These are phyloP conservation scores for Jatropha podagrica DNA, from an alignment of 441 rosid species.

Conservation along the genomic window DNA sequence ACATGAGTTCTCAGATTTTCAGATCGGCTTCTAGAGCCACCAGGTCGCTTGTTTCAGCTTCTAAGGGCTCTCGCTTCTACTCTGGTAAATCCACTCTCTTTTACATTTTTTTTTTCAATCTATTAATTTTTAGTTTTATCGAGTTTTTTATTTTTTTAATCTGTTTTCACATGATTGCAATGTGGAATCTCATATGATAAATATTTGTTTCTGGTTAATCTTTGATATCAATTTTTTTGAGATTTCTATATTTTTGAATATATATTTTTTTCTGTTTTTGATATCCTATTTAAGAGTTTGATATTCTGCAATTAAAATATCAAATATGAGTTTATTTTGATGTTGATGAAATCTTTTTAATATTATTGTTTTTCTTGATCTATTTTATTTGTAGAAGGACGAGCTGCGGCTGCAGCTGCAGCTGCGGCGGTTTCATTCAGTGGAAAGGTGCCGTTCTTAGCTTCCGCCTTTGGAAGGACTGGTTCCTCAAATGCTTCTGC, in stretches of 20 bases:
- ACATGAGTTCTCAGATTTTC: conserved; percentile 70
- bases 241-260: not conserved
- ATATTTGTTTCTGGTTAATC: not conserved
- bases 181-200: not conserved
- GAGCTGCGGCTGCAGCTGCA: conserved; percentile 69
- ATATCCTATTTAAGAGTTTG: too few species aligned
- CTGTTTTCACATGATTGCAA: not conserved
- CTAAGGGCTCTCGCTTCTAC: conserved; percentile 65
- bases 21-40: conserved; percentile 83
- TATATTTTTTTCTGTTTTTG: too few species aligned
- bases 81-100: conserved; percentile 45
- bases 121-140: not conserved
- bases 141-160: not conserved
- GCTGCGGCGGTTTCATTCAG: conserved; percentile 65
- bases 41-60: conserved; percentile 64
- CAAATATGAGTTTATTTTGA: too few species aligned
- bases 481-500: conserved; percentile 49
- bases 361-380: not conserved
- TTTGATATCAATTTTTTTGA: not conserved
- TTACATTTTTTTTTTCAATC: not conserved
- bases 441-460: conserved; percentile 54
- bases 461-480: conserved; percentile 50
- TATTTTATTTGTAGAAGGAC: conserved; percentile 48
- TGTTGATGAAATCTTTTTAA: not conserved
- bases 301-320: too few species aligned